Percentiles rank a stretch among this genome's conserved stretches.
These are phyloP conservation scores for Colletotrichum tanaceti DNA, from an alignment of 2,329 filamentous ascomycete species.

Conservation along the genomic window DNA sequence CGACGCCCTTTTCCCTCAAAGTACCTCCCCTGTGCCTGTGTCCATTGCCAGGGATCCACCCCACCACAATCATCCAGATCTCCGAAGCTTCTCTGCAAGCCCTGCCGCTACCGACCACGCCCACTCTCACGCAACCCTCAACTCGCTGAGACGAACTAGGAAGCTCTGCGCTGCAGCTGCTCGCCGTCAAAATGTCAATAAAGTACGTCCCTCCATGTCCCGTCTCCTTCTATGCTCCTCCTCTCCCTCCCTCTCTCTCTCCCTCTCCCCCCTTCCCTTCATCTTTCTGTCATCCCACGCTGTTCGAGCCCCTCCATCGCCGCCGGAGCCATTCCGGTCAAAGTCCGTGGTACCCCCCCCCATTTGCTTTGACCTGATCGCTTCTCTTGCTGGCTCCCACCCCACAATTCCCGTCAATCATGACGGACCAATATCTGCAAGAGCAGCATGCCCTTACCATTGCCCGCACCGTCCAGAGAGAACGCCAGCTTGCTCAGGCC, in stretches of 20 bases:
- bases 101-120: constrained; percentile 41
- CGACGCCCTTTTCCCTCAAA: constrained; percentile 34
- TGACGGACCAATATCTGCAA: constrained; percentile 54
- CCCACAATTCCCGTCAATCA: constrained; percentile 49
- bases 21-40: constrained; percentile 40
- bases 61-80: constrained; percentile 42
- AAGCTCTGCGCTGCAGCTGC: constrained; percentile 40
- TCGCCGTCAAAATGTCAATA: constrained; percentile 60
- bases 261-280: not conserved
- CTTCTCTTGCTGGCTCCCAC: constrained; percentile 32
- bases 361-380: constrained; percentile 31
- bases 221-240: constrained; percentile 24
- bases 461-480: constrained; percentile 52
- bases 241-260: not conserved
- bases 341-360: constrained; percentile 38
- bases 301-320: constrained; percentile 32
- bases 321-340: constrained; percentile 38
- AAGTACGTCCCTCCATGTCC: constrained; percentile 58
- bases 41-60: constrained; percentile 39
- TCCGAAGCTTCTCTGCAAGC: constrained; percentile 42
- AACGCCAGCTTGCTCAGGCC: constrained; percentile 43
- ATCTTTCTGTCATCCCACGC: constrained; percentile 27
- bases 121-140: constrained; percentile 41
- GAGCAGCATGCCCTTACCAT: constrained; percentile 59
- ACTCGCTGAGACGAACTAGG: constrained; percentile 42